These are phyloP conservation scores for Camellia oleifera DNA, from an alignment of 179 eudicot species.

Conservation along the genomic window DNA sequence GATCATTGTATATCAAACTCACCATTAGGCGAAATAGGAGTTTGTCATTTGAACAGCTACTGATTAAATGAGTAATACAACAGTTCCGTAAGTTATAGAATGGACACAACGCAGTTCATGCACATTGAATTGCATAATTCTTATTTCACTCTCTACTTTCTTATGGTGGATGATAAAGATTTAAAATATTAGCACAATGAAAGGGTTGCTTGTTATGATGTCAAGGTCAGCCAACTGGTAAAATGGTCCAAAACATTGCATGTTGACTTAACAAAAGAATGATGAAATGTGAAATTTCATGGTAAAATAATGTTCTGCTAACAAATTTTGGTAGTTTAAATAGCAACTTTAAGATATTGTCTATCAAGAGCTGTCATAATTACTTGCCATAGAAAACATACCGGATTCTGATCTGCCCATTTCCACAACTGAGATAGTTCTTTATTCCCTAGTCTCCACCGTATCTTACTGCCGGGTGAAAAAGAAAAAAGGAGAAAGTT, in stretches of 20 bases:
- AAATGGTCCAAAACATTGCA: constrained; percentile 4
- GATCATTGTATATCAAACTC: background rate
- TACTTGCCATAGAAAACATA: constrained; percentile 23
- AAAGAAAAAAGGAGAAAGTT: background rate
- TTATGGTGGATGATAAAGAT: background rate
- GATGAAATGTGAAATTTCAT: background rate
- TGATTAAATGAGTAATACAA: background rate
- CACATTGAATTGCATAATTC: background rate
- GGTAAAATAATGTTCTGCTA: background rate
- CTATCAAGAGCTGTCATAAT: constrained; percentile 3
- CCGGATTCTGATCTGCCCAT: constrained; percentile 97
- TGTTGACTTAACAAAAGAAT: background rate
- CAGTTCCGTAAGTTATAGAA: background rate
- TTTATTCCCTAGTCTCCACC: constrained; percentile 96
- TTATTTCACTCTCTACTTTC: background rate
- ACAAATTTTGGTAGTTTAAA: background rate
- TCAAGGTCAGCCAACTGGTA: background rate
- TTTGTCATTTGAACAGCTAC: background rate
- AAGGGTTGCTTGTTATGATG: background rate
- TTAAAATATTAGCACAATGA: background rate
- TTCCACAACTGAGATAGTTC: constrained; percentile 97
- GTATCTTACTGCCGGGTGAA: constrained; percentile 59
- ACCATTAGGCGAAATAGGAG: background rate
- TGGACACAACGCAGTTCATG: background rate
- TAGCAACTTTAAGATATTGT: background rate